Evolutionary conservation across 1,284 basidiomycete genomes (phyloP), one percentile per base, ranked within the genome.

Genomic region (Tilletia indica): DNA sequence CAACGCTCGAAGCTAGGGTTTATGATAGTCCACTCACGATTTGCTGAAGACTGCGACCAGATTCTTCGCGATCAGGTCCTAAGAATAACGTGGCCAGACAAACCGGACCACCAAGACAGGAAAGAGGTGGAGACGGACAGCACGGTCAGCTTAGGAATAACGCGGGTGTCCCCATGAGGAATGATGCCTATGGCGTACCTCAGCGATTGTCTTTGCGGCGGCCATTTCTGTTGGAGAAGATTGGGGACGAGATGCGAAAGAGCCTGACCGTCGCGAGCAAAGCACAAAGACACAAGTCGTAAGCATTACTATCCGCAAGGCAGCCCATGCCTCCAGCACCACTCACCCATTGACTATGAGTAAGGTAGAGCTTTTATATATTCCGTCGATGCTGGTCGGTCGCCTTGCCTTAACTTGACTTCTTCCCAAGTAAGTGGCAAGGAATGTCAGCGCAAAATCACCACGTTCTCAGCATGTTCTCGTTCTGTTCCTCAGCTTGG

Each of bases 61-160:
- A 34, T 64, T 64, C 61, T 64, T 64, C 12, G 61, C 61, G 36
- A 64, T 64, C 61, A 64, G n/a, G 61, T 64, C 61, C 61, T 64
- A 45, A 1, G 42, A 45, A 54, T 54, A 8, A n/a, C n/a, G 51
- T 11, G 51, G 51, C 51, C n/a, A 54, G 25, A 54, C 51, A 54
- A 4, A 8, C 2, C 2, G 4, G 25, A 21, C 51, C 54, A 58
- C 25, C 54, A 25, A 25, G 54, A 25, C 54, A 58, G 54, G 1
- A 14, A 31, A 31, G 25, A 31, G 25, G 25, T 31, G 25, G 25
- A 31, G 25, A 31, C 25, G 25, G 25, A 31, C 25, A 31, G 25
- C 25, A 31, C 25, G 25, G 25, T 31, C 25, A 31, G 25, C 25
- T 31, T 31, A 31, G 2, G 25, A 31, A 31, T 31, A 31, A 31